Percentiles rank a stretch among this genome's conserved stretches.
These are phyloP conservation scores for Davidsoniella neocaledoniae DNA, from an alignment of 2,329 filamentous ascomycete species.

Conservation along the genomic window DNA sequence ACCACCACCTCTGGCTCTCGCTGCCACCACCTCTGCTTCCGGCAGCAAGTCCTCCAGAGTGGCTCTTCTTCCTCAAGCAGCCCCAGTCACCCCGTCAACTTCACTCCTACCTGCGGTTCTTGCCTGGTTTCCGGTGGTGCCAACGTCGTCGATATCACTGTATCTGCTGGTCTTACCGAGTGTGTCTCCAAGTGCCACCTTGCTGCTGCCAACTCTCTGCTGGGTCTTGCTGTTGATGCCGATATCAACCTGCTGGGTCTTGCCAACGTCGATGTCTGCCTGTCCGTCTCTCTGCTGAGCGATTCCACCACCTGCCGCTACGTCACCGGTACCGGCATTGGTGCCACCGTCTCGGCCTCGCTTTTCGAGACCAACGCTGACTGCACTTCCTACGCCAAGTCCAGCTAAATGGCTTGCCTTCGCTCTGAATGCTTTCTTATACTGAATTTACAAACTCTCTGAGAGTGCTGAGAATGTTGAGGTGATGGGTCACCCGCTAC, in stretches of 20 bases:
- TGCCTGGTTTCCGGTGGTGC: conserved; percentile 1
- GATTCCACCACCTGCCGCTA: conserved; percentile 9
- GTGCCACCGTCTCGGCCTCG: background rate
- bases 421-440: no score
- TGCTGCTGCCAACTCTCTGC: conserved; percentile 7
- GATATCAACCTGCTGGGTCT: conserved; percentile 15
- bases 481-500: no score
- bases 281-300: conserved; percentile 10
- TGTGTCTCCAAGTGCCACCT: conserved; percentile 12
- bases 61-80: conserved; percentile 21
- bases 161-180: conserved; percentile 2
- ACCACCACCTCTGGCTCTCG: background rate
- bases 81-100: conserved; percentile 39
- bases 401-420: no score
- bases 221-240: conserved; percentile 5
- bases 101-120: conserved; percentile 30
- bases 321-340: conserved; percentile 8
- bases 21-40: background rate
- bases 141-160: conserved; percentile 6
- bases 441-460: no score
- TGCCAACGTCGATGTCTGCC: conserved; percentile 14
- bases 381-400: conserved; percentile 3
- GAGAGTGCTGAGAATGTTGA: no score
- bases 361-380: background rate
- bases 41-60: background rate